A percentile compares a stretch with the other conserved stretches of the same genome.
Evolutionary conservation across 192 early-diverging fungal species (phyloP).

Genomic region (Backusella liffmaniae): DNA sequence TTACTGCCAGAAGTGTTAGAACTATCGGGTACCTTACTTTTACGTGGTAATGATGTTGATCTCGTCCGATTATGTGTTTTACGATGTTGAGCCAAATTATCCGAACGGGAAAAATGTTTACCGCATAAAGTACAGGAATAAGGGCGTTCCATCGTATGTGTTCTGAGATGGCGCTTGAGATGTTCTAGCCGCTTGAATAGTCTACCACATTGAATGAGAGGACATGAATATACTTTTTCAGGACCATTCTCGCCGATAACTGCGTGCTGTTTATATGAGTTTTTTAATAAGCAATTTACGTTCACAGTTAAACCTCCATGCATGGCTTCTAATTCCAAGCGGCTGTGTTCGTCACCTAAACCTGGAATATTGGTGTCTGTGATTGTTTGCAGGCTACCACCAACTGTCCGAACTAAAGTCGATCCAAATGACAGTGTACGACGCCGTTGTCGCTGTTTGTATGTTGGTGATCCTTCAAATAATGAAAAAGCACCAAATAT

Average conservation of each 20-base stretch:
- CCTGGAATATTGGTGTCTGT: neutral
- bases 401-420: constrained; percentile 17
- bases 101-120: constrained; percentile 8
- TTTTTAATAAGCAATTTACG: neutral
- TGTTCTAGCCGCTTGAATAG: constrained; percentile 8
- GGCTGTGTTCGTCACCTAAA: constrained; percentile 2
- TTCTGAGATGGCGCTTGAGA: constrained; percentile 3
- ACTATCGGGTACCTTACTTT: neutral
- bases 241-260: neutral
- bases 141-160: neutral
- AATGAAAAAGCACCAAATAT: constrained; percentile 58
- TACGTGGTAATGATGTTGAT: neutral
- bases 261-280: neutral
- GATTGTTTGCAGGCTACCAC: neutral
- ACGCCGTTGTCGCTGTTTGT: constrained; percentile 67
- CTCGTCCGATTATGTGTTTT: neutral
- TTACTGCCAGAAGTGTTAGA: neutral
- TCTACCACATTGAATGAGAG: neutral
- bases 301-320: constrained; percentile 1
- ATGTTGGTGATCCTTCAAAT: constrained; percentile 69
- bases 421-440: constrained; percentile 39
- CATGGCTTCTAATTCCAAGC: constrained; percentile 21
- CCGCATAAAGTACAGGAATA: constrained; percentile 14
- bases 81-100: constrained; percentile 18
- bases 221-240: neutral